Evolutionary conservation across 768 basidiomycete genomes (phyloP).

Genomic region (Goffeauzyma gilvescens): DNA sequence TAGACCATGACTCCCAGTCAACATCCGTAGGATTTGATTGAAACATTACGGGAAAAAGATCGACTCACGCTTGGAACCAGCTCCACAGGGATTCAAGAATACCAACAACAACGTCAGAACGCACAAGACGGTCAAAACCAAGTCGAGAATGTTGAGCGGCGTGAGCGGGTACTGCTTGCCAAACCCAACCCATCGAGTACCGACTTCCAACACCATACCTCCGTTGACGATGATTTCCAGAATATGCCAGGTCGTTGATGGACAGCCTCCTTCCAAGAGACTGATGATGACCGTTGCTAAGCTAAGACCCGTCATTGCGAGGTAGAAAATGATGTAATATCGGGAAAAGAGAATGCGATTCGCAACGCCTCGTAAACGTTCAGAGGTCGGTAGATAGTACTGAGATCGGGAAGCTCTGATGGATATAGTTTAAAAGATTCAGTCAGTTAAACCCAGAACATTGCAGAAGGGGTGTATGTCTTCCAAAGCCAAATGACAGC

Average conservation of each 20-base stretch:
- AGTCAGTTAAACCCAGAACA: no score
- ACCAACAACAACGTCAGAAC: constrained; percentile 72
- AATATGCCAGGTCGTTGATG: constrained; percentile 27
- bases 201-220: constrained; percentile 85
- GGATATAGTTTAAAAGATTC: no score
- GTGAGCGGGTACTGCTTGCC: constrained; percentile 40
- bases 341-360: constrained; percentile 30
- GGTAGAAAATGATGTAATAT: constrained; percentile 31
- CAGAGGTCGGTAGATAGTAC: constrained; percentile 24
- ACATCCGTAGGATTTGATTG: constrained; percentile 42
- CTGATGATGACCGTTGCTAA: constrained; percentile 27
- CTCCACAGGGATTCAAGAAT: constrained; percentile 39
- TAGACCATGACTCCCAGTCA: no score
- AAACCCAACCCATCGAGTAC: constrained; percentile 75
- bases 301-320: constrained; percentile 30
- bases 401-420: no score
- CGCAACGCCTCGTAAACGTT: constrained; percentile 27
- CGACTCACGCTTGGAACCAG: constrained; percentile 23
- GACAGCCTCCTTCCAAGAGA: constrained; percentile 23
- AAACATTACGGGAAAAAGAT: constrained; percentile 1
- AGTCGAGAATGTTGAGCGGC: constrained; percentile 64
- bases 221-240: constrained; percentile 33
- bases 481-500: no score
- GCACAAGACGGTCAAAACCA: constrained; percentile 75
- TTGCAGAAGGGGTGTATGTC: no score